phyloP scores from a whole-genome alignment of 1,139 yeast species.

The Lizanozyma gosingica region DNA sequence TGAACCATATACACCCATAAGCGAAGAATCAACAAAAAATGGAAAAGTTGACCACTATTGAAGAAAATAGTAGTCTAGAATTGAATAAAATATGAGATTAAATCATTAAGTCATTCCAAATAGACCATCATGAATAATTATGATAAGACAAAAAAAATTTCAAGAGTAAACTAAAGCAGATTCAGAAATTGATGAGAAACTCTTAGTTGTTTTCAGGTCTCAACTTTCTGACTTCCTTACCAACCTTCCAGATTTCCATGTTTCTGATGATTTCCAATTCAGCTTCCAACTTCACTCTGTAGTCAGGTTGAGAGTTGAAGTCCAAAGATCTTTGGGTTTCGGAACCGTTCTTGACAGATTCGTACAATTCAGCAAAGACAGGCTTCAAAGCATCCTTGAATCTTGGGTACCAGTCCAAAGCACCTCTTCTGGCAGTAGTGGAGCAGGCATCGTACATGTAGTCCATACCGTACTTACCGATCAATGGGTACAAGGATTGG shows the following conservation, averaged over 20 bases:
- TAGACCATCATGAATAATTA: constrained; percentile 17
- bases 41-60: neutral
- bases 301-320: constrained; percentile 95
- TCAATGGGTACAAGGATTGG: constrained; percentile 96
- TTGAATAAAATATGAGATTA: constrained; percentile 13
- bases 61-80: constrained; percentile 11
- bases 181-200: constrained; percentile 1
- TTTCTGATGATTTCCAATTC: constrained; percentile 90
- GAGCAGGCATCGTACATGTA: constrained; percentile 99
- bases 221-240: constrained; percentile 98
- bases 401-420: constrained; percentile 99
- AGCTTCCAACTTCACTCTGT: constrained; percentile 92
- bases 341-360: constrained; percentile 88
- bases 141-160: neutral
- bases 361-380: constrained; percentile 92
- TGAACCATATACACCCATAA: constrained; percentile 10
- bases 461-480: constrained; percentile 99
- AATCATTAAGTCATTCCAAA: constrained; percentile 21
- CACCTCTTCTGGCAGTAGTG: constrained; percentile 99
- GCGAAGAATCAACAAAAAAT: constrained; percentile 9
- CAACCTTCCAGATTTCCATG: constrained; percentile 99
- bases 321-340: constrained; percentile 98
- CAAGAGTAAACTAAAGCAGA: neutral
- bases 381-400: constrained; percentile 99
- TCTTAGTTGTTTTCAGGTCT: constrained; percentile 95